These are phyloP conservation scores for Evernia prunastri DNA, from an alignment of 495 filamentous ascomycete species.

Conservation along the genomic window DNA sequence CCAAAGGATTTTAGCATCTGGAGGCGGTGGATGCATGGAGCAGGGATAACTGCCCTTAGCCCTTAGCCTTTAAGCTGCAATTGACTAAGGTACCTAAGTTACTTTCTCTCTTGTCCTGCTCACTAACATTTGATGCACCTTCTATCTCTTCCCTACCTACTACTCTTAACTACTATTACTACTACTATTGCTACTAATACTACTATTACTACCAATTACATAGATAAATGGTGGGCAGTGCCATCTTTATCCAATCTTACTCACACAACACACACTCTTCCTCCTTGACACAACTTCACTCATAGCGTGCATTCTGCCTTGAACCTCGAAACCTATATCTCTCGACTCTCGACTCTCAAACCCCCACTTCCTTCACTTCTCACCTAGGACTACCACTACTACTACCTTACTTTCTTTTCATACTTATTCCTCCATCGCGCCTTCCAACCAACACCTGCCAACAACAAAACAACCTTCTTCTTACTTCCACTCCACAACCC, in stretches of 20 bases:
- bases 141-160: not conserved
- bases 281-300: not conserved
- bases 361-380: slow-evolving; percentile 17
- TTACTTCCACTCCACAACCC: slow-evolving; percentile 7
- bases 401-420: too few species aligned
- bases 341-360: slow-evolving; percentile 9
- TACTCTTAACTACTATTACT: too few species aligned
- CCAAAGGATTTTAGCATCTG: slow-evolving; percentile 10
- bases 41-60: slow-evolving; percentile 18
- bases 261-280: slow-evolving; percentile 2
- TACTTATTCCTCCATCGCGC: slow-evolving; percentile 21
- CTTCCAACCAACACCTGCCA: slow-evolving; percentile 27
- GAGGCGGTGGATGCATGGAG: slow-evolving; percentile 22
- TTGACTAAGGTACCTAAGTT: slow-evolving; percentile 7
- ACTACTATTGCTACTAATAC: too few species aligned
- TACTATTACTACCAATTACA: too few species aligned
- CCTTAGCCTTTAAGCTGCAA: too few species aligned
- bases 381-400: slow-evolving; percentile 2
- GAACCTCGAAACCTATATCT: slow-evolving; percentile 3
- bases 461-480: slow-evolving; percentile 24
- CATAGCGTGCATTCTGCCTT: slow-evolving; percentile 13
- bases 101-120: slow-evolving; percentile 18
- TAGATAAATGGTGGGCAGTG: slow-evolving; percentile 22
- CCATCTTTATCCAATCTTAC: slow-evolving; percentile 12
- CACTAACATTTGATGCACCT: slow-evolving; percentile 8